Evolutionary conservation across 352 stramenopile genomes (phyloP), one percentile per base, ranked within the genome.

Genomic region (Phytophthora cajani): DNA sequence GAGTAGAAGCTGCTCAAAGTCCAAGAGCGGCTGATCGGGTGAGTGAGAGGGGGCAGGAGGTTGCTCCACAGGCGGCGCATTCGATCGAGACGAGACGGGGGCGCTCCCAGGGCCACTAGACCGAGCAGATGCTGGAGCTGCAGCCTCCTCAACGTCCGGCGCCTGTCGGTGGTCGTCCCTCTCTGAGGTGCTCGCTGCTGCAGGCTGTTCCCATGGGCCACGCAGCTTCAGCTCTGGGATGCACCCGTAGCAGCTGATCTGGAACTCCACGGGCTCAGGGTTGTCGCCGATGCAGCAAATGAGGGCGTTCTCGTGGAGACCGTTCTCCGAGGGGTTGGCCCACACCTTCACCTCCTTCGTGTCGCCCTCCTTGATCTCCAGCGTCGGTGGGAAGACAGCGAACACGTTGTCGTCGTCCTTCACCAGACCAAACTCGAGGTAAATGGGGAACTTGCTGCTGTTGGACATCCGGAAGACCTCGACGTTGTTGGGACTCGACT

Each of bases 401-500:
- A 98, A 99, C 5, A 74, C 69, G 1, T 53, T 58, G 4, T 67
- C 51, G 2, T 53, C 65, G 10, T 78, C 44, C 6, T 56, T 64
- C 16, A 83, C 71, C 50, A 95, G 70, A 0, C n/a, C 63, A 60
- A 91, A 85, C 49, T 93, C 80, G 3, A 97, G 67, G 11, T 82
- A 80, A 19, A 95, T 80, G 0, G 89, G 76, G 58, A 91, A 97
- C 16, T 80, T 81, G 36, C 90, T 93, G 54, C 65, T 85, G 74
- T 98, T 98, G 10, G 91, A 97, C 58, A 98, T 95, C 3, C 95
- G 88, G 51, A 98, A 97, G 23, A 87, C 82, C 42, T 98, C 95
- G 38, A 91, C 75, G 64, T 98, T 97, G 38, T 83, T 93, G 21
- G 81, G 67, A 54, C 74, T 84, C 12, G 79, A 51, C 44, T 87